Percentiles rank a stretch among this genome's conserved stretches.
Evolutionary conservation across 2,329 filamentous ascomycete genomes (phyloP).

Genomic region (Tolypocladium amazonense): DNA sequence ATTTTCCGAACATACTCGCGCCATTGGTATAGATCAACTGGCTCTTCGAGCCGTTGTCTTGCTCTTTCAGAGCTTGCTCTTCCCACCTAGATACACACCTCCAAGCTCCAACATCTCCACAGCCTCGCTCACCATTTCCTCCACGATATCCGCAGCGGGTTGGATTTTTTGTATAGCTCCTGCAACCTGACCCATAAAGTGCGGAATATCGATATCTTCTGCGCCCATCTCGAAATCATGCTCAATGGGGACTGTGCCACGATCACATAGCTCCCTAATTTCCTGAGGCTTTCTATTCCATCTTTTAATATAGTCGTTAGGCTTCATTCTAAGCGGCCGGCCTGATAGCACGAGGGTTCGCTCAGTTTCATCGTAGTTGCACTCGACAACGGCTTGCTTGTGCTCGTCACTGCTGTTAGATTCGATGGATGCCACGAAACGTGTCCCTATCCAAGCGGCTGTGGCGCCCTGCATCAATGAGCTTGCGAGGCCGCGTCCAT

Average conservation of each 20-base stretch:
- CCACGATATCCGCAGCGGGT: slow-evolving; percentile 75
- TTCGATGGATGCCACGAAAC: slow-evolving; percentile 77
- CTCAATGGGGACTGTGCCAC: slow-evolving; percentile 70
- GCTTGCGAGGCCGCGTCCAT: slow-evolving; percentile 70
- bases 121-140: slow-evolving; percentile 77
- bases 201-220: slow-evolving; percentile 74
- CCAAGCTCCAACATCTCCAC: slow-evolving; percentile 55
- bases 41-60: neutral
- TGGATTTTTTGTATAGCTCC: slow-evolving; percentile 67
- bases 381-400: slow-evolving; percentile 72
- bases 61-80: slow-evolving; percentile 27
- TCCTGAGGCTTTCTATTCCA: slow-evolving; percentile 72
- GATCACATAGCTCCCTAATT: slow-evolving; percentile 64
- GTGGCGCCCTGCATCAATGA: slow-evolving; percentile 79
- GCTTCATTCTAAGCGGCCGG: slow-evolving; percentile 66
- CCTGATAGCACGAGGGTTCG: slow-evolving; percentile 76
- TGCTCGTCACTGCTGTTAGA: slow-evolving; percentile 72
- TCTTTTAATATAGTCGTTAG: slow-evolving; percentile 70
- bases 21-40: neutral
- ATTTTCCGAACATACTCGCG: neutral
- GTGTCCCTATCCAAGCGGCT: slow-evolving; percentile 89
- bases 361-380: slow-evolving; percentile 67
- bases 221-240: slow-evolving; percentile 68
- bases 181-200: slow-evolving; percentile 90
- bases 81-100: slow-evolving; percentile 41